phyloP scores from a whole-genome alignment of 371 early-diverging fungal species.

The Thermomucor indicae-seudaticae region DNA sequence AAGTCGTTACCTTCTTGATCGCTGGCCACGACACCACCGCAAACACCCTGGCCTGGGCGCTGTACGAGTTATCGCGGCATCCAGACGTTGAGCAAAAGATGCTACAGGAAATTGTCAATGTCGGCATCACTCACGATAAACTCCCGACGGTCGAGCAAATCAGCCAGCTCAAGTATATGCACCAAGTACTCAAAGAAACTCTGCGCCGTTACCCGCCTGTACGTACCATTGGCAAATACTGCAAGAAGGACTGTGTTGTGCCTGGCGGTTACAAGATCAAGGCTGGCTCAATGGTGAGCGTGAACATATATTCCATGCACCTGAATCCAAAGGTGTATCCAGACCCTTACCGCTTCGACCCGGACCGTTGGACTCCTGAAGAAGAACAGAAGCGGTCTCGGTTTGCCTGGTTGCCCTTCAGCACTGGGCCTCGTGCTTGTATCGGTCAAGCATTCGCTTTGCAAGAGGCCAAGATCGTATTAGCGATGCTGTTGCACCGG shows the following conservation, averaged over 20 bases:
- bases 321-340: slow-evolving; percentile 41
- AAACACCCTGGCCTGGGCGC: slow-evolving; percentile 48
- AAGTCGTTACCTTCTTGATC: slow-evolving; percentile 55
- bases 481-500: slow-evolving; percentile 42
- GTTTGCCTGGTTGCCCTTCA: slow-evolving; percentile 56
- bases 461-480: slow-evolving; percentile 55
- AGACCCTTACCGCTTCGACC: slow-evolving; percentile 47
- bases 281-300: slow-evolving; percentile 8
- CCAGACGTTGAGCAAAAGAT: slow-evolving; percentile 42
- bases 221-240: slow-evolving; percentile 36
- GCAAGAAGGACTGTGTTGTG: slow-evolving; percentile 47
- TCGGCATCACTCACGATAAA: slow-evolving; percentile 31
- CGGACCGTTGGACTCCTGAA: slow-evolving; percentile 52
- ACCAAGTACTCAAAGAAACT: slow-evolving; percentile 49
- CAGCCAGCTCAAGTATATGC: slow-evolving; percentile 33
- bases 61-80: slow-evolving; percentile 36
- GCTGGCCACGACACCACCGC: slow-evolving; percentile 54
- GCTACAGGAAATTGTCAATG: slow-evolving; percentile 50
- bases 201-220: slow-evolving; percentile 53
- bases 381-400: slow-evolving; percentile 49
- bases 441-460: slow-evolving; percentile 54
- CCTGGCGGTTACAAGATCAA: slow-evolving; percentile 42
- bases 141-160: slow-evolving; percentile 45
- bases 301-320: slow-evolving; percentile 40
- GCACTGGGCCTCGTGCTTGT: slow-evolving; percentile 42